Base-by-base conservation (phyloP, 495 filamentous ascomycete species). In the Hypoxylon fuscum region DNA sequence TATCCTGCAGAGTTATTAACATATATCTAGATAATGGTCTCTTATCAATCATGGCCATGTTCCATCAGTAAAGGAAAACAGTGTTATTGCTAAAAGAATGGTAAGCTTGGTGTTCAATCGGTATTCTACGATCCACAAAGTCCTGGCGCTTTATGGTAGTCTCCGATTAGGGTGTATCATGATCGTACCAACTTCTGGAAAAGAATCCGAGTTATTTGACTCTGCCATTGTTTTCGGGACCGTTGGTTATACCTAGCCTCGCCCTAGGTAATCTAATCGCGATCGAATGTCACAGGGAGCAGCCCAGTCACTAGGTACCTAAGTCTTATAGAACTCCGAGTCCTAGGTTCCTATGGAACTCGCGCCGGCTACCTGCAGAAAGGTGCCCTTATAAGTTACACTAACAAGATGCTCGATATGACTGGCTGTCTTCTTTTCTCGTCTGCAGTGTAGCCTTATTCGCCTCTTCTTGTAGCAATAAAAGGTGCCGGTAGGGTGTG, bases 321-420 rank as follows among this genome's bases (percentile, higher is more conserved):
- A 5, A 18, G 20, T 5, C 1, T 7, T 23, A 45, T 25, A 50
- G 51, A 55, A 50, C 45, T 31, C 45, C 51, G 51, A 37, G 35
- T 38, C 34, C 37, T 29, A 35, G 51, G 48, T 43, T n/a, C 35
- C 14, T 14, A 38, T 37, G 14, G 23, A 44, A 56, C 55, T 25
- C 47, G 45, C 41, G 29, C 23, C 63, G 63, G 63, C 52, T 57
- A 37, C 57, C 34, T 17, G 46, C 63, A 61, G 57, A 17, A 55
- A 29, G 34, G 34, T 37, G 14, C 32, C 25, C 46, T 35, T 25
- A 27, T 31, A 27, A 10, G 18, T 7, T 23, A 38, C 25, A 29
- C 29, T 21, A 43, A 23, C 27, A 8, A 47, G n/a, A 45, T 54
- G 35, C n/a, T 14, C 14, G 53, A 10, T 12, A 40, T 53, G 21